These are phyloP conservation scores for Margaritispora aquatica DNA, from an alignment of 495 filamentous ascomycete species.

Conservation along the genomic window DNA sequence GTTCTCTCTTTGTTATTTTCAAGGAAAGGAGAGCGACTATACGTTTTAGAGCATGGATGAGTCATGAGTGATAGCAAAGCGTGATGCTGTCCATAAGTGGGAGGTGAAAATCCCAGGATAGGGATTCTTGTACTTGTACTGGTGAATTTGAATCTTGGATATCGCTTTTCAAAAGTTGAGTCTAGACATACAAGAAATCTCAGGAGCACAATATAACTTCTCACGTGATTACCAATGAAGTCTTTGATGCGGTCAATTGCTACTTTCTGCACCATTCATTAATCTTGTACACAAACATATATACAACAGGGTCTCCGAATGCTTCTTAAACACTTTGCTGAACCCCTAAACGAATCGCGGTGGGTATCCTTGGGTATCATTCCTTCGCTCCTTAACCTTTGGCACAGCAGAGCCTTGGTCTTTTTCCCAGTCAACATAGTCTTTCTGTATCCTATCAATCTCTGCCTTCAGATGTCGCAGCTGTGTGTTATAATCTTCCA, in stretches of 20 bases:
- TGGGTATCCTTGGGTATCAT: constrained; percentile 15
- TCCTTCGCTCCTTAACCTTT: constrained; percentile 5
- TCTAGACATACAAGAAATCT: background rate
- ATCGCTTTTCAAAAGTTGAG: background rate
- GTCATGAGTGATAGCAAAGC: background rate
- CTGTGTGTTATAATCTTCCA: constrained; percentile 86
- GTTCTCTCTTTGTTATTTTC: background rate
- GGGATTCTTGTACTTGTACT: background rate
- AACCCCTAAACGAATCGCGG: constrained; percentile 6
- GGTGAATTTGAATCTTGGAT: background rate
- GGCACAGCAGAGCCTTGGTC: constrained; percentile 27
- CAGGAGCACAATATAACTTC: background rate
- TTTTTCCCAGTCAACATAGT: constrained; percentile 73
- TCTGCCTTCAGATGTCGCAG: constrained; percentile 79
- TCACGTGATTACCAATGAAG: background rate
- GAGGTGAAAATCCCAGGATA: background rate
- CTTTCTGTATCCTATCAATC: constrained; percentile 67
- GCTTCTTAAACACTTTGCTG: background rate
- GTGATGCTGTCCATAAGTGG: background rate
- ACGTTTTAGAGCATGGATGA: background rate
- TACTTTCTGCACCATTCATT: background rate
- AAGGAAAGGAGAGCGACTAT: background rate
- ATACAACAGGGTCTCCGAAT: background rate
- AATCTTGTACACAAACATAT: background rate
- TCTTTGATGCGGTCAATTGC: background rate